Evolutionary conservation across 1,284 basidiomycete genomes (phyloP).

Genomic region (Ceratobasidium sp.): DNA sequence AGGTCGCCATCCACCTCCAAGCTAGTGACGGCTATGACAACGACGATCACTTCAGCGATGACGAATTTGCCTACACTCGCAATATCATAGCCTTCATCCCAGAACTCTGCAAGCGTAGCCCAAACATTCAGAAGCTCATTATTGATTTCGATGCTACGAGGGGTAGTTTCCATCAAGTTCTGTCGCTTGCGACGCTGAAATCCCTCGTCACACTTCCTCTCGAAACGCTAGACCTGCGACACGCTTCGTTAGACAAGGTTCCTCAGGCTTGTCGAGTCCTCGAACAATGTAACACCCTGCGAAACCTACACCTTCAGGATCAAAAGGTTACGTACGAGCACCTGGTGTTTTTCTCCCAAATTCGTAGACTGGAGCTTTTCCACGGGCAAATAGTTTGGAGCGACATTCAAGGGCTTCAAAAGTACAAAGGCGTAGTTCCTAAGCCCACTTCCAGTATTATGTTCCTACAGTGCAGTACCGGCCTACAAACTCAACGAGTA

Average conservation of each 20-base stretch:
- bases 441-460: not conserved
- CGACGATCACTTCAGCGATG: not conserved
- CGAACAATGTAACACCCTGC: not conserved
- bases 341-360: not conserved
- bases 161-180: not conserved
- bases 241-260: not conserved
- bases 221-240: not conserved
- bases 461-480: not conserved
- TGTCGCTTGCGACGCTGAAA: not conserved
- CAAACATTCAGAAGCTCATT: not conserved
- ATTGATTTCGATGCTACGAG: not conserved
- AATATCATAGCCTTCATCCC: not conserved
- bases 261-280: constrained; percentile 5
- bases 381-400: not conserved
- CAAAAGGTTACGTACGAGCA: not conserved
- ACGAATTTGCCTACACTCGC: not conserved
- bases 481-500: no score
- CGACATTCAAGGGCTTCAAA: not conserved
- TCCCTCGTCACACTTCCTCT: not conserved
- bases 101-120: not conserved
- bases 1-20: not conserved
- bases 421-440: not conserved
- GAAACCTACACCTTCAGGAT: constrained; percentile 1
- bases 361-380: not conserved
- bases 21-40: no score